These are phyloP conservation scores for Plasmodium coatneyi DNA, from an alignment of 169 alveolate genomes.

Conservation along the genomic window DNA sequence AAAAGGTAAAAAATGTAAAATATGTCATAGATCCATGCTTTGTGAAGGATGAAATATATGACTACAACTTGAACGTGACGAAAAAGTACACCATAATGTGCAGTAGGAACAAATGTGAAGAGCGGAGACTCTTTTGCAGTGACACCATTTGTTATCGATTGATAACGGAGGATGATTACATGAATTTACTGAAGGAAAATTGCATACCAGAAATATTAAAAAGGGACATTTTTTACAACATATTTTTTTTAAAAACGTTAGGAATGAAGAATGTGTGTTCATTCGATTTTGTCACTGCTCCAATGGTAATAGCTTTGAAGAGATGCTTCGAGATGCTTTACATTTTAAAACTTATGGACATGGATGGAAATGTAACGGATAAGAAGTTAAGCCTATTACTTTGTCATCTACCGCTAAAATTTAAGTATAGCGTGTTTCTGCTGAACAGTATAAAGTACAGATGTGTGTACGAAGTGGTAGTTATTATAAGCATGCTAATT, in stretches of 20 bases:
- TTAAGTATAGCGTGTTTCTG: constrained; percentile 62
- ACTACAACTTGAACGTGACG: constrained; percentile 50
- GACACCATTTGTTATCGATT: constrained; percentile 52
- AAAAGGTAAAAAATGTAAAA: constrained; percentile 48
- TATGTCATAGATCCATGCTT: constrained; percentile 68
- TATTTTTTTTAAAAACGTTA: constrained; percentile 50
- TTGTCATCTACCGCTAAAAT: constrained; percentile 71
- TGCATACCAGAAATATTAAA: constrained; percentile 66
- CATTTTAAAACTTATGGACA: constrained; percentile 67
- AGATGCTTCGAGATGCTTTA: constrained; percentile 67
- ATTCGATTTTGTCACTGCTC: constrained; percentile 72
- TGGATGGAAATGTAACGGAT: constrained; percentile 72
- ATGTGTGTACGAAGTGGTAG: constrained; percentile 52
- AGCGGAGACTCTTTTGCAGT: constrained; percentile 14
- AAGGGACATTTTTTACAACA: constrained; percentile 63
- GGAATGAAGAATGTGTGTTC: constrained; percentile 73
- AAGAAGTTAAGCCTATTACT: constrained; percentile 63
- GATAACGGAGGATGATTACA: constrained; percentile 48
- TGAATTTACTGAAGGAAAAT: constrained; percentile 24
- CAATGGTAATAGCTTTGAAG: constrained; percentile 32
- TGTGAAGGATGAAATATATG: constrained; percentile 59
- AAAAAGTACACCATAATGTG: constrained; percentile 53
- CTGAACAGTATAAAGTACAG: constrained; percentile 67
- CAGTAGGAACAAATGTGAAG: constrained; percentile 69
- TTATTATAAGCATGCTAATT: constrained; percentile 65